phyloP scores from a whole-genome alignment of 148 eudicot genomes.

The Dianthus caryophyllus region DNA sequence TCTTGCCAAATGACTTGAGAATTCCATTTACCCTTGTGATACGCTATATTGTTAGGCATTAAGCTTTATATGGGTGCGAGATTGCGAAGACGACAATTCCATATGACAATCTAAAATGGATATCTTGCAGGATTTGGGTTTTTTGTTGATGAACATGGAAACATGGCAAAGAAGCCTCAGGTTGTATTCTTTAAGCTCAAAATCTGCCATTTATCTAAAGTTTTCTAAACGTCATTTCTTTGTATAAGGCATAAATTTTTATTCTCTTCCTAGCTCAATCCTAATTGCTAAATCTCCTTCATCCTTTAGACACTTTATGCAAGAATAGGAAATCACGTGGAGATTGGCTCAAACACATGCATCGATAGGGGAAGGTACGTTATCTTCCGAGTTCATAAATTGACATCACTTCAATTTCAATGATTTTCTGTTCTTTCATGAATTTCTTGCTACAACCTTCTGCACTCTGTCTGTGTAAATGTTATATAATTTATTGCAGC shows the following conservation, averaged over 20 bases:
- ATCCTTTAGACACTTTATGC: conserved; percentile 48
- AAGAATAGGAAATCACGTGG: conserved; percentile 77
- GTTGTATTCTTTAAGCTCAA: conserved; percentile 29
- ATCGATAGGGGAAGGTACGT: conserved; percentile 92
- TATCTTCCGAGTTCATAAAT: not conserved
- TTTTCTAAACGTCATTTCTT: not conserved
- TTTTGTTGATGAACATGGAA: conserved; percentile 62
- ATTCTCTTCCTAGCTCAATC: conserved; percentile 6
- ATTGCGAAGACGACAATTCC: not conserved
- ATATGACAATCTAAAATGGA: conserved; percentile 1
- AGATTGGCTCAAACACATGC: conserved; percentile 91
- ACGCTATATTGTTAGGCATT: not conserved
- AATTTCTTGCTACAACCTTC: not conserved
- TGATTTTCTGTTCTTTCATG: not conserved
- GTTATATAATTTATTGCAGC: conserved; percentile 37
- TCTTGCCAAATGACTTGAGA: not conserved
- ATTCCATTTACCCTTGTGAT: not conserved
- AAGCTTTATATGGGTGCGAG: not conserved
- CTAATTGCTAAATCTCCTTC: not conserved
- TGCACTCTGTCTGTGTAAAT: not conserved
- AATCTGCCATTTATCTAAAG: not conserved
- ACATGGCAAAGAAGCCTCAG: conserved; percentile 88
- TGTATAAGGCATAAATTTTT: not conserved
- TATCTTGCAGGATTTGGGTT: conserved; percentile 81
- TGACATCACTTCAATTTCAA: not conserved